Evolutionary conservation across 371 early-diverging fungal genomes (phyloP), one percentile per base, ranked within the genome.

Genomic region (Saksenaea vasiformis): DNA sequence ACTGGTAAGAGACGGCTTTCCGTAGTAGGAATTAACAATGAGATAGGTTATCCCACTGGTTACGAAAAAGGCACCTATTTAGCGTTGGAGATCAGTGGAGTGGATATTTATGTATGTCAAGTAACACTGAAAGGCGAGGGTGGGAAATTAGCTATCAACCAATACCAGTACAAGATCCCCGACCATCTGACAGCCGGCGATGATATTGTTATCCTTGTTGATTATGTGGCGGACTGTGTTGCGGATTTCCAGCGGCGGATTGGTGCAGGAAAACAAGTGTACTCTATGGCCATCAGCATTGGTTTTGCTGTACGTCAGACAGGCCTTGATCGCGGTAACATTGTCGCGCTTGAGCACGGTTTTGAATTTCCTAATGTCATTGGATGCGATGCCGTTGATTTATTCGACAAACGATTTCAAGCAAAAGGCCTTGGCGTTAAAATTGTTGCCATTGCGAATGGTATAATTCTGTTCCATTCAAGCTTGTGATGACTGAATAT

Each of bases 51-150:
- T 24, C 97, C 97, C n/a, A 89, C 87, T 26, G 96, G 96, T 22
- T 69, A 83, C 58, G 97, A 96, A 65, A 88, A 85, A 36, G 97
- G 96, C 22, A 86, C 88, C n/a, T 95, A 87, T 76, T 78, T 97
- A 44, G 95, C 96, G 27, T 83, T 97, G 55, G 98, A 97, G 75
- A 85, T 96, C 60, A 95, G 93, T 35, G 97, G 96, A 31, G 91
- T 95, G 74, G 82, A 82, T 34, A 74, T 82, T 26, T 79, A 77
- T 60, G 82, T 71, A 2, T 78, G 79, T 58, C 82, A 82, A 65
- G 79, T 82, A n/a, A 73, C 76, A 53, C 61, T 82, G 37, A 79
- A 79, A 39, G 82, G 82, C n/a, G 77, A 79, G 43, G 62, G 61
- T 37, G 82, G 82, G 24, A 78, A 82, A 54, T 59, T 79, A 24